Conservation (phyloP, 257 asterid genomes). For the Ilex aquifolium region DNA sequence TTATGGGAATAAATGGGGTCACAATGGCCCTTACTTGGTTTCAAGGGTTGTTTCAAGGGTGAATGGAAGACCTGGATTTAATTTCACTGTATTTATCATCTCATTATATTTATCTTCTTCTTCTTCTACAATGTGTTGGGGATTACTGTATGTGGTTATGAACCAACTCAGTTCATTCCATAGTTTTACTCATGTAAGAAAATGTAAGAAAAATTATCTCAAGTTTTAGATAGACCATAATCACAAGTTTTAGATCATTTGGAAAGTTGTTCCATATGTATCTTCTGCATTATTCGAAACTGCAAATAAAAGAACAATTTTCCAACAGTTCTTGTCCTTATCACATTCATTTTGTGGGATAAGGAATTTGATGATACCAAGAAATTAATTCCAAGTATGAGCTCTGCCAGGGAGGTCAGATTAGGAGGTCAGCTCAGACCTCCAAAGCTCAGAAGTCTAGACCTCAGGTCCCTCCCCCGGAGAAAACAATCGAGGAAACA, state of each 20-base stretch:
- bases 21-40: slow-evolving; percentile 78
- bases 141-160: slow-evolving; percentile 12
- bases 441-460: too few relatives aligned
- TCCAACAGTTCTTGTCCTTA: too few relatives aligned
- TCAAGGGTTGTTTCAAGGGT: slow-evolving; percentile 81
- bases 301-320: too few relatives aligned
- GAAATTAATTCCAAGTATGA: too few relatives aligned
- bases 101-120: not conserved
- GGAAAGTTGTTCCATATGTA: slow-evolving; percentile 4
- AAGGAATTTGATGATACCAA: too few relatives aligned
- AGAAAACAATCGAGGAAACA: too few relatives aligned
- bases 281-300: not conserved
- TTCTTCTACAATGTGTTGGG: slow-evolving; percentile 2
- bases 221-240: not conserved
- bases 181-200: slow-evolving; percentile 7
- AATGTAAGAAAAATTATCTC: too few relatives aligned
- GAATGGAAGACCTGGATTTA: slow-evolving; percentile 46
- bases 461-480: too few relatives aligned
- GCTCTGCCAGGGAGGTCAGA: too few relatives aligned
- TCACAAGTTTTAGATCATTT: slow-evolving; percentile 1
- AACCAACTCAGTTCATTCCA: slow-evolving; percentile 22
- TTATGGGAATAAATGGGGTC: too few relatives aligned
- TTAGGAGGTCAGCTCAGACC: too few relatives aligned
- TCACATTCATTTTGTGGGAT: too few relatives aligned
- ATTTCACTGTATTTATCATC: slow-evolving; percentile 39